Conservation (phyloP, 805 yeast species). For the Pichia rugopelliculosa region DNA sequence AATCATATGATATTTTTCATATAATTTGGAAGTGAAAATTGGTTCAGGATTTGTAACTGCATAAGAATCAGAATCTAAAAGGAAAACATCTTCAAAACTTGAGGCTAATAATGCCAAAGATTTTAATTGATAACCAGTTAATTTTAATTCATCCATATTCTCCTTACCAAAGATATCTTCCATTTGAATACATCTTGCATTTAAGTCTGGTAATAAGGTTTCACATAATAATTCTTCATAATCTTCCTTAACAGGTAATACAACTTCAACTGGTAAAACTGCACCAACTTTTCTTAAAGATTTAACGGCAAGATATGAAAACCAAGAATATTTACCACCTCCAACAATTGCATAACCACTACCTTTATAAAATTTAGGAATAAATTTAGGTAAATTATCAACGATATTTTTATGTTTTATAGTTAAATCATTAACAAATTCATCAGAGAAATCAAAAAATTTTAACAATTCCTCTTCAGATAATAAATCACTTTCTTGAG, state of each 20-base stretch:
- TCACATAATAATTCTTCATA: slow-evolving; percentile 26
- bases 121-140: slow-evolving; percentile 33
- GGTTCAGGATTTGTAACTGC: slow-evolving; percentile 43
- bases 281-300: slow-evolving; percentile 38
- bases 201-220: slow-evolving; percentile 29
- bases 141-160: slow-evolving; percentile 16
- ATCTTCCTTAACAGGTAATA: slow-evolving; percentile 14
- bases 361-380: slow-evolving; percentile 23
- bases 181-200: slow-evolving; percentile 37
- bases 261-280: slow-evolving; percentile 27
- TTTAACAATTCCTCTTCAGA: slow-evolving; percentile 5
- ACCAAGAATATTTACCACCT: slow-evolving; percentile 38
- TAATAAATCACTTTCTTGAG: slow-evolving; percentile 6
- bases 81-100: slow-evolving; percentile 39
- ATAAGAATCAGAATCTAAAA: slow-evolving; percentile 41
- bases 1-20: slow-evolving; percentile 37
- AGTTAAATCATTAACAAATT: slow-evolving; percentile 39
- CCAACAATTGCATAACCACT: slow-evolving; percentile 35
- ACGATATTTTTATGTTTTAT: slow-evolving; percentile 41
- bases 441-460: slow-evolving; percentile 22
- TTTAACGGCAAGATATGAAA: slow-evolving; percentile 32
- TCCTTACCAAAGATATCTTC: slow-evolving; percentile 30
- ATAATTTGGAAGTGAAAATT: slow-evolving; percentile 41
- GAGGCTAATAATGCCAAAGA: slow-evolving; percentile 40
- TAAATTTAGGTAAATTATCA: slow-evolving; percentile 36